Evolutionary conservation across 2,329 filamentous ascomycete genomes (phyloP).

Genomic region (Aspergillus hortae): DNA sequence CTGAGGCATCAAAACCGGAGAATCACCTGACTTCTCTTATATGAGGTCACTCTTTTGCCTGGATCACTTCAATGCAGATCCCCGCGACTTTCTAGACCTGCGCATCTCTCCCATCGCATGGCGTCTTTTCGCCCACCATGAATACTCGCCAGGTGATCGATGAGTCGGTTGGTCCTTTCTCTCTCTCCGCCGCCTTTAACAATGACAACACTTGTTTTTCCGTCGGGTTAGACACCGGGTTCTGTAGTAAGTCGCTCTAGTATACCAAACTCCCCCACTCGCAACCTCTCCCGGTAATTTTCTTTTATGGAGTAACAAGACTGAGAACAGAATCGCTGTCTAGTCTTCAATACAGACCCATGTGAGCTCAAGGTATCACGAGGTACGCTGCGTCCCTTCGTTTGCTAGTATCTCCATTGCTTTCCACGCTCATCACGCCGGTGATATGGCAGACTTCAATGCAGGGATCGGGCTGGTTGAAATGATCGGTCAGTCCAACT

Average conservation of each 20-base stretch:
- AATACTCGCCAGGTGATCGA: slow-evolving; percentile 86
- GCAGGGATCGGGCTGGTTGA: slow-evolving; percentile 77
- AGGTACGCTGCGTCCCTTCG: slow-evolving; percentile 40
- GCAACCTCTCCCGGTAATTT: background rate
- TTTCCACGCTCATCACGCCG: background rate
- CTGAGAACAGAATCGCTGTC: slow-evolving; percentile 14
- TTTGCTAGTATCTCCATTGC: background rate
- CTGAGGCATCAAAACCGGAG: background rate
- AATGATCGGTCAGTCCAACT: slow-evolving; percentile 85
- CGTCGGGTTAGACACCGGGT: slow-evolving; percentile 80
- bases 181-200: slow-evolving; percentile 83
- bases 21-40: background rate
- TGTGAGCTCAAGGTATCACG: slow-evolving; percentile 65
- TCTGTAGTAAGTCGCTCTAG: slow-evolving; percentile 61
- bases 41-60: slow-evolving; percentile 3
- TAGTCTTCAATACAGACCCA: slow-evolving; percentile 71
- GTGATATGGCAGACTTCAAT: slow-evolving; percentile 60
- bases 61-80: background rate
- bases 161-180: slow-evolving; percentile 67
- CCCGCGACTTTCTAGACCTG: background rate
- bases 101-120: background rate
- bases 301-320: slow-evolving; percentile 4
- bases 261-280: background rate
- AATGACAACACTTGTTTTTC: slow-evolving; percentile 79
- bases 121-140: slow-evolving; percentile 53